Evolutionary conservation across 2,329 filamentous ascomycete genomes (phyloP).

Genomic region (Chaetomium sp.): DNA sequence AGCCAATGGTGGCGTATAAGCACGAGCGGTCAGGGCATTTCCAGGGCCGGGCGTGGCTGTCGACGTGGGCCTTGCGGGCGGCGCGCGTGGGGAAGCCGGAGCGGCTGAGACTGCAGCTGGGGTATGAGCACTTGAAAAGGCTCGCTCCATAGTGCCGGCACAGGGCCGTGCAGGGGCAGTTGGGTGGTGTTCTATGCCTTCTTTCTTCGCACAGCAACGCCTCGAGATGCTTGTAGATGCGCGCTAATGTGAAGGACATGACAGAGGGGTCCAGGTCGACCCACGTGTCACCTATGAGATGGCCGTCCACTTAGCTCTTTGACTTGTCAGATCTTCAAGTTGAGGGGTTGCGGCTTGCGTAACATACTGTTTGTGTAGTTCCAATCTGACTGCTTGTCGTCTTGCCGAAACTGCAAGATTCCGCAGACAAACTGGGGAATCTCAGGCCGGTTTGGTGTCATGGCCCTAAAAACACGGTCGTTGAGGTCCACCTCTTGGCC

Average conservation of each 20-base stretch:
- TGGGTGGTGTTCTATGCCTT: background rate
- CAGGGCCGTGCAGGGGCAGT: background rate
- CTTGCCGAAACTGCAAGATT: background rate
- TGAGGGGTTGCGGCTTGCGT: background rate
- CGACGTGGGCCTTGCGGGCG: background rate
- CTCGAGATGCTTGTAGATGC: background rate
- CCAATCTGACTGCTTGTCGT: background rate
- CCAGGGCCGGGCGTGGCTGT: background rate
- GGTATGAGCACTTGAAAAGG: background rate
- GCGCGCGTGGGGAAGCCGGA: background rate
- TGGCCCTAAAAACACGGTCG: background rate
- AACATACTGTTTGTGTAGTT: background rate
- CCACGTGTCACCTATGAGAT: background rate
- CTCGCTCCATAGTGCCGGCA: background rate
- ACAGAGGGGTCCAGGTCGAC: background rate
- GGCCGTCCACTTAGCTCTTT: background rate
- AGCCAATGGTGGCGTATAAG: background rate
- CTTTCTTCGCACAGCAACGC: background rate
- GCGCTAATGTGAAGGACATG: background rate
- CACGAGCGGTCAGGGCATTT: background rate
- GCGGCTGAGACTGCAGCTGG: background rate
- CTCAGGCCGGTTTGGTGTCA: background rate
- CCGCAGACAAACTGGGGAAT: background rate
- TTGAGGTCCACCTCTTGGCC: background rate
- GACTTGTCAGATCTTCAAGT: background rate